Conservation (phyloP, 1,284 basidiomycete genomes). For the Rugosomyces carneus region DNA sequence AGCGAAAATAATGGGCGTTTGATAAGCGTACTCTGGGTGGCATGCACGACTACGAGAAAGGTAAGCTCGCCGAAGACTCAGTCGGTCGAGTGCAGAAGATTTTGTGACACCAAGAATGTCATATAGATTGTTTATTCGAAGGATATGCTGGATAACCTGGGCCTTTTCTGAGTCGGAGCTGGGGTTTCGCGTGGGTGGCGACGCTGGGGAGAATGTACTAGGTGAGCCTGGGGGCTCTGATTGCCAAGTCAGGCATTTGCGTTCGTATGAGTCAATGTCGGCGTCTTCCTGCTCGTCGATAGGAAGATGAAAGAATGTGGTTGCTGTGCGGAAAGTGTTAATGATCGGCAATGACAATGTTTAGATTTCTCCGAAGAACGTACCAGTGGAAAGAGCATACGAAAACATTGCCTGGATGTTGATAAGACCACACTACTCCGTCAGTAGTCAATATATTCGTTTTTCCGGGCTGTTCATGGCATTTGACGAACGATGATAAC, state of each 20-base stretch:
- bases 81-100: slow-evolving; percentile 51
- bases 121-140: slow-evolving; percentile 64
- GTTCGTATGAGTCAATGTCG: slow-evolving; percentile 36
- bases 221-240: slow-evolving; percentile 28
- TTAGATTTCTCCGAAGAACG: slow-evolving; percentile 2
- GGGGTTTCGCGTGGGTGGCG: slow-evolving; percentile 19
- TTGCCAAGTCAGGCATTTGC: slow-evolving; percentile 44
- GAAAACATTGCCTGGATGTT: slow-evolving; percentile 63
- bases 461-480: slow-evolving; percentile 10
- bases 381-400: slow-evolving; percentile 49
- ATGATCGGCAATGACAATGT: neutral
- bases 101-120: slow-evolving; percentile 61
- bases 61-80: slow-evolving; percentile 68
- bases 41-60: slow-evolving; percentile 69
- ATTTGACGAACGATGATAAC: slow-evolving; percentile 1
- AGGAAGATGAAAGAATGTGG: slow-evolving; percentile 55
- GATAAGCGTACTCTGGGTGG: slow-evolving; percentile 70
- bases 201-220: slow-evolving; percentile 22
- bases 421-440: too few species aligned
- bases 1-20: slow-evolving; percentile 1
- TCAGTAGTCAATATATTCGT: slow-evolving; percentile 4
- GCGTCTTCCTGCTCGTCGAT: slow-evolving; percentile 50
- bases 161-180: slow-evolving; percentile 21
- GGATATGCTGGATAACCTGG: slow-evolving; percentile 44
- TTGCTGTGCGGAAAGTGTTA: slow-evolving; percentile 30